Evolutionary conservation across 768 basidiomycete genomes (phyloP).

Genomic region (Rhodocollybia butyracea): DNA sequence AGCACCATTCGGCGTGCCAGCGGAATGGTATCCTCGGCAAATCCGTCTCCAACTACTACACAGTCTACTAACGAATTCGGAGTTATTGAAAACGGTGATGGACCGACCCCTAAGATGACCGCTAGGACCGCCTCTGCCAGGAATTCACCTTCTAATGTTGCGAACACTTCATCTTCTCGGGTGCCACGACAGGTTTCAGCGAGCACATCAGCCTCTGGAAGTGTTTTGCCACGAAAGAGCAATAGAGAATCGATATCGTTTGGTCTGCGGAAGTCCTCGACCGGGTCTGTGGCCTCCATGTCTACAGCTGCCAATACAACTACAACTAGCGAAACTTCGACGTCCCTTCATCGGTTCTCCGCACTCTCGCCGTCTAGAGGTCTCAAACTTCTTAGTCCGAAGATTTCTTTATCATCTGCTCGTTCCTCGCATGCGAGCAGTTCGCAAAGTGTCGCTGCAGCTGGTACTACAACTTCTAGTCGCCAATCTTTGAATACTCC

Average conservation of each 20-base stretch:
- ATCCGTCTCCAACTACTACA: constrained; percentile 56
- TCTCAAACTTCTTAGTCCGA: constrained; percentile 77
- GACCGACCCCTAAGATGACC: constrained; percentile 41
- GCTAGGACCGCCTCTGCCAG: constrained; percentile 52
- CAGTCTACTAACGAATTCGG: constrained; percentile 73
- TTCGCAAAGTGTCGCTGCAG: constrained; percentile 50
- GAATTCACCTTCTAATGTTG: constrained; percentile 52
- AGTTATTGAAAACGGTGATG: constrained; percentile 64
- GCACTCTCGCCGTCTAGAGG: constrained; percentile 84
- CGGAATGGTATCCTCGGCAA: constrained; percentile 50
- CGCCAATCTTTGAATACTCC: constrained; percentile 79
- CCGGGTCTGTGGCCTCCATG: constrained; percentile 72
- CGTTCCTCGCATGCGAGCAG: constrained; percentile 51
- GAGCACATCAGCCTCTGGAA: constrained; percentile 41
- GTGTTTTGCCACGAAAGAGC: constrained; percentile 54
- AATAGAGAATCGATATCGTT: constrained; percentile 82
- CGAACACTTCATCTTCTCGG: constrained; percentile 44
- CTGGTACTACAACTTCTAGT: constrained; percentile 63
- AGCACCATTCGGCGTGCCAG: constrained; percentile 56
- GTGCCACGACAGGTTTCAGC: constrained; percentile 64
- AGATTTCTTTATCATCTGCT: constrained; percentile 59
- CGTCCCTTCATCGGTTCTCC: constrained; percentile 67
- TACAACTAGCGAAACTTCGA: constrained; percentile 22
- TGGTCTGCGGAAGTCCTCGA: constrained; percentile 78
- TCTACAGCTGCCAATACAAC: constrained; percentile 47